These are phyloP conservation scores for Dicorynia guianensis DNA, from an alignment of 306 rosid genomes.

Conservation along the genomic window DNA sequence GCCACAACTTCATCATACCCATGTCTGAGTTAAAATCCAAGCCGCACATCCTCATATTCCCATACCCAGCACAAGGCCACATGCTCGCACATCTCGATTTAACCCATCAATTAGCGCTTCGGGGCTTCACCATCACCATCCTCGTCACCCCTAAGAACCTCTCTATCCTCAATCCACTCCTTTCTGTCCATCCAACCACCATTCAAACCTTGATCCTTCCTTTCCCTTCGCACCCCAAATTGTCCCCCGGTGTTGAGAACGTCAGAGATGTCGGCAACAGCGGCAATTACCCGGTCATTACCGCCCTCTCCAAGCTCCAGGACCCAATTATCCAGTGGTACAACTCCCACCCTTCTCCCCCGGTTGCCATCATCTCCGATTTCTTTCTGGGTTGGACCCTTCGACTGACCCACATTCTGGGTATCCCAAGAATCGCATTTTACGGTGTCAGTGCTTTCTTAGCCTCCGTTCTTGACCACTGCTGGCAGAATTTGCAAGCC, in stretches of 20 bases:
- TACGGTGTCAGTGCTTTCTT: background rate
- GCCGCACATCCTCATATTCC: constrained; percentile 62
- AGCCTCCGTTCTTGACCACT: constrained; percentile 16
- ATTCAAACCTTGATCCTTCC: constrained; percentile 61
- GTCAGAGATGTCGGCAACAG: constrained; percentile 59
- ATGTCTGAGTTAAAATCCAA: background rate
- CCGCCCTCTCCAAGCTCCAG: constrained; percentile 48
- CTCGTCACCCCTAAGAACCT: constrained; percentile 74
- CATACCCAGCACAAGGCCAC: constrained; percentile 87
- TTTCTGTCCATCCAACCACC: constrained; percentile 58
- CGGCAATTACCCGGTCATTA: constrained; percentile 56
- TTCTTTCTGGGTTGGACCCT: constrained; percentile 58
- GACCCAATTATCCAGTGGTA: constrained; percentile 43
- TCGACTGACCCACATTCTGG: constrained; percentile 38
- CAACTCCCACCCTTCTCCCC: constrained; percentile 41
- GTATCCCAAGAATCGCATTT: constrained; percentile 38
- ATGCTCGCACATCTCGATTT: constrained; percentile 64
- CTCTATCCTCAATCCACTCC: constrained; percentile 49
- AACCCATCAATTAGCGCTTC: constrained; percentile 56
- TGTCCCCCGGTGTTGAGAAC: constrained; percentile 60
- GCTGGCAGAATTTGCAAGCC: constrained; percentile 7
- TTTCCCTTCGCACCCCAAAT: constrained; percentile 67
- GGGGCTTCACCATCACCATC: constrained; percentile 53
- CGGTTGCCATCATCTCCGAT: constrained; percentile 48
- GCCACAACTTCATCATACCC: too few species aligned